phyloP scores from a whole-genome alignment of 495 filamentous ascomycete species.

The Glutinoglossum americanum region DNA sequence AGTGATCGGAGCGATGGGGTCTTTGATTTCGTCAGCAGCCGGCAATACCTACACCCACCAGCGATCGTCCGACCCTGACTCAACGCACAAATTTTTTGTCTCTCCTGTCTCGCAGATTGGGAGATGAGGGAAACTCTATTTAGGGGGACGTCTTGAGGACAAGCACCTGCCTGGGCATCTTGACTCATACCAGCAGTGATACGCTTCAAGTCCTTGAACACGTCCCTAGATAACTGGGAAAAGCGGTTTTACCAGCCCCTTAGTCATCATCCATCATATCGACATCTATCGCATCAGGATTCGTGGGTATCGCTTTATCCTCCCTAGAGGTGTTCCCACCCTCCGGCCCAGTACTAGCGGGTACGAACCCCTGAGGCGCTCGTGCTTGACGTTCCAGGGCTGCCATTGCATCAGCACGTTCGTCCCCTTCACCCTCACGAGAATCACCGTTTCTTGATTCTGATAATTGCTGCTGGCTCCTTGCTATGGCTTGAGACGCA shows the following conservation, averaged over 20 bases:
- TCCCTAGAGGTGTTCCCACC: conserved; percentile 37
- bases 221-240: background rate
- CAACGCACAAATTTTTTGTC: background rate
- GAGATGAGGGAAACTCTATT: background rate
- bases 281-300: conserved; percentile 80
- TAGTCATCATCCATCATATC: conserved; percentile 26
- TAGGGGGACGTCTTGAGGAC: no score
- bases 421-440: conserved; percentile 12
- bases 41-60: no score
- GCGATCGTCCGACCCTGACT: no score
- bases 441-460: conserved; percentile 16
- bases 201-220: background rate
- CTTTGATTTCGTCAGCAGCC: background rate
- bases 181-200: no score
- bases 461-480: conserved; percentile 41
- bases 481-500: conserved; percentile 79
- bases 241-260: background rate
- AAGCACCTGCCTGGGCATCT: no score
- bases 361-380: conserved; percentile 80
- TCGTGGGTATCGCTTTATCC: conserved; percentile 30
- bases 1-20: background rate
- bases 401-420: conserved; percentile 68
- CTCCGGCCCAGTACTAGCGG: conserved; percentile 59
- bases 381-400: conserved; percentile 73
- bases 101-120: background rate